A percentile compares a stretch with the other conserved stretches of the same genome.
Evolutionary conservation across 1,284 basidiomycete species (phyloP).

Genomic region (Trametes hirsuta): DNA sequence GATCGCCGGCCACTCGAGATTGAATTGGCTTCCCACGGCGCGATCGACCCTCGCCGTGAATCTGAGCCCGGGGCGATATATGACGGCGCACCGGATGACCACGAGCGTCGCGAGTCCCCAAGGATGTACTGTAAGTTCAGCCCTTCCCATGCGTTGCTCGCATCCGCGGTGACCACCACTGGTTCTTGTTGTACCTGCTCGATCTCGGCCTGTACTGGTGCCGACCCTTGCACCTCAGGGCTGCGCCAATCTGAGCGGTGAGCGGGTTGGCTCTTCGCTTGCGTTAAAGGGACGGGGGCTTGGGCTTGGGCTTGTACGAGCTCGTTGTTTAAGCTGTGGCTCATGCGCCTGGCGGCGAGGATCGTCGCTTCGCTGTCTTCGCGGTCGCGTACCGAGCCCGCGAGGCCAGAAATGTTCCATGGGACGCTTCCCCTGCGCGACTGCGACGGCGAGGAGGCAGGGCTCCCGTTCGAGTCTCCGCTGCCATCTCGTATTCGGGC

Average conservation of each 20-base stretch:
- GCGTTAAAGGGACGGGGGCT: slow-evolving; percentile 1
- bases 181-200: neutral
- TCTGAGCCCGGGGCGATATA: slow-evolving; percentile 34
- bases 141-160: slow-evolving; percentile 38
- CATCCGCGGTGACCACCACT: slow-evolving; percentile 4
- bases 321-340: slow-evolving; percentile 29
- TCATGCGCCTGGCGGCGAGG: slow-evolving; percentile 26
- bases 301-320: slow-evolving; percentile 5
- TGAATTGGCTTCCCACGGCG: slow-evolving; percentile 18
- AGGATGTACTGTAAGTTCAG: slow-evolving; percentile 50
- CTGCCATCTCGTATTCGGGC: slow-evolving; percentile 24
- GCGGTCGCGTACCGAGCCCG: slow-evolving; percentile 24
- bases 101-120: slow-evolving; percentile 37
- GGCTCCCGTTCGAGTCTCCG: slow-evolving; percentile 20
- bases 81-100: slow-evolving; percentile 40
- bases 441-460: slow-evolving; percentile 15
- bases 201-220: slow-evolving; percentile 1
- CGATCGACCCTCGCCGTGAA: slow-evolving; percentile 19
- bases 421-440: slow-evolving; percentile 30
- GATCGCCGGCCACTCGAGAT: slow-evolving; percentile 43
- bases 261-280: slow-evolving; percentile 22
- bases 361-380: slow-evolving; percentile 36
- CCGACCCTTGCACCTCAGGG: slow-evolving; percentile 13
- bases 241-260: slow-evolving; percentile 24
- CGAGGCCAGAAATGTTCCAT: slow-evolving; percentile 26